Percentiles rank a stretch among this genome's conserved stretches.
phyloP scores from a whole-genome alignment of 2,329 filamentous ascomycete genomes.

The Daldinia sp. region DNA sequence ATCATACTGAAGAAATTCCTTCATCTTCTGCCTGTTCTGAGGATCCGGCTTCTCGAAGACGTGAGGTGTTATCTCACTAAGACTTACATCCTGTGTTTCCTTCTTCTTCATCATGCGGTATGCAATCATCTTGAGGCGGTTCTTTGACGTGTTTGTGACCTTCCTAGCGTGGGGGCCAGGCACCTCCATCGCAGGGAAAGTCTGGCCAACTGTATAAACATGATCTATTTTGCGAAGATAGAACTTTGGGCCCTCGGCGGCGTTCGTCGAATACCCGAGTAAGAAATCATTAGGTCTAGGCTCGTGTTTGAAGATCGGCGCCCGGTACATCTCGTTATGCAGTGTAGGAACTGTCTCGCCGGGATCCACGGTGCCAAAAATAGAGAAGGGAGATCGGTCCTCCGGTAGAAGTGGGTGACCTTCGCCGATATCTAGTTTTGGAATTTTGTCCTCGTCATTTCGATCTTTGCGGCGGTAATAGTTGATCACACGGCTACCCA shows the following conservation, averaged over 20 bases:
- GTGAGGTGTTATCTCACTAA: slow-evolving; percentile 89
- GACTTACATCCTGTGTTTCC: slow-evolving; percentile 71
- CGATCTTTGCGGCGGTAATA: slow-evolving; percentile 90
- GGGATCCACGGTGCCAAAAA: slow-evolving; percentile 91
- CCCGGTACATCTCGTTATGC: slow-evolving; percentile 94
- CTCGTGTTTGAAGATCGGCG: slow-evolving; percentile 89
- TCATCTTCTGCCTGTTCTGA: slow-evolving; percentile 95
- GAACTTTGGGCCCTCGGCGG: slow-evolving; percentile 78
- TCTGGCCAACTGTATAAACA: slow-evolving; percentile 88
- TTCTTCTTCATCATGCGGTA: slow-evolving; percentile 87
- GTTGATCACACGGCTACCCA: slow-evolving; percentile 96
- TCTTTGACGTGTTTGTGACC: slow-evolving; percentile 96
- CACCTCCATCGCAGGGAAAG: slow-evolving; percentile 90
- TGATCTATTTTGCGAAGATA: slow-evolving; percentile 91
- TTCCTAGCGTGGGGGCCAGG: slow-evolving; percentile 93
- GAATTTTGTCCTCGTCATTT: slow-evolving; percentile 75
- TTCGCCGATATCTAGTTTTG: slow-evolving; percentile 87
- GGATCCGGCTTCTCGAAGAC: slow-evolving; percentile 93
- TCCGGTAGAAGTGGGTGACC: slow-evolving; percentile 87
- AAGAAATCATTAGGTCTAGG: slow-evolving; percentile 84
- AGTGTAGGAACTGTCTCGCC: slow-evolving; percentile 91
- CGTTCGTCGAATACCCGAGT: slow-evolving; percentile 82
- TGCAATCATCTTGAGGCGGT: slow-evolving; percentile 93
- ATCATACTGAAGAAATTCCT: slow-evolving; percentile 93
- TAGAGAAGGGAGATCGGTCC: slow-evolving; percentile 93